Evolutionary conservation across 352 stramenopile genomes (phyloP).

Genomic region (Pythium oligandrum): DNA sequence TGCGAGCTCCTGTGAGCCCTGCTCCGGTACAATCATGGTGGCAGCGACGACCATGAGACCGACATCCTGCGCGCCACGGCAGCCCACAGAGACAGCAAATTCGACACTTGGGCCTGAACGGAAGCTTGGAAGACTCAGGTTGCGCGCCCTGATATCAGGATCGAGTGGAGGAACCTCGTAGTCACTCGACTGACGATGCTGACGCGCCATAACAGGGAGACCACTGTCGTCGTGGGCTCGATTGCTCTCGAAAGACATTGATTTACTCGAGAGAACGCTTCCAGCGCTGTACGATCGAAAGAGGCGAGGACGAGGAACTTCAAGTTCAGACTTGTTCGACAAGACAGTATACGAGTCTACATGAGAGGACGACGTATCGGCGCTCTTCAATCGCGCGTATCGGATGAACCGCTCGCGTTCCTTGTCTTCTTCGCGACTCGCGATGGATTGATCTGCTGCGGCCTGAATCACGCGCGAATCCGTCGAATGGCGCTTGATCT

Average conservation of each 20-base stretch:
- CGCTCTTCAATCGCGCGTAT: conserved; percentile 38
- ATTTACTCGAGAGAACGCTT: conserved; percentile 41
- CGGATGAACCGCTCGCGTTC: conserved; percentile 31
- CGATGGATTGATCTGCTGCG: conserved; percentile 45
- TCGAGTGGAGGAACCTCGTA: too few species aligned
- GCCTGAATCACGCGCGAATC: conserved; percentile 59
- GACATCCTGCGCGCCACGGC: conserved; percentile 57
- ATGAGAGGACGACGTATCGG: conserved; percentile 19
- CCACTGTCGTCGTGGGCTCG: conserved; percentile 30
- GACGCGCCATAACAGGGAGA: conserved; percentile 21
- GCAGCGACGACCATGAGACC: conserved; percentile 76
- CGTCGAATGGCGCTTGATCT: conserved; percentile 65
- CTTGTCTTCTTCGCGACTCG: conserved; percentile 34
- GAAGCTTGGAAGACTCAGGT: conserved; percentile 63
- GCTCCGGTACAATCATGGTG: conserved; percentile 42
- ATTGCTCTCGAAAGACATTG: too few species aligned
- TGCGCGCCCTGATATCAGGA: conserved; percentile 37
- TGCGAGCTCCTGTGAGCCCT: conserved; percentile 48
- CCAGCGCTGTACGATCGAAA: conserved; percentile 64
- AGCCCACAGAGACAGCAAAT: conserved; percentile 70
- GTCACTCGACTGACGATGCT: not conserved
- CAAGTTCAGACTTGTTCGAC: not conserved
- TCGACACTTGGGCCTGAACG: conserved; percentile 60
- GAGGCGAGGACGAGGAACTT: conserved; percentile 12
- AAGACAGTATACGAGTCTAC: conserved; percentile 13